phyloP scores from a whole-genome alignment of 805 yeast genomes.

The Barnettozyma sucrosica region DNA sequence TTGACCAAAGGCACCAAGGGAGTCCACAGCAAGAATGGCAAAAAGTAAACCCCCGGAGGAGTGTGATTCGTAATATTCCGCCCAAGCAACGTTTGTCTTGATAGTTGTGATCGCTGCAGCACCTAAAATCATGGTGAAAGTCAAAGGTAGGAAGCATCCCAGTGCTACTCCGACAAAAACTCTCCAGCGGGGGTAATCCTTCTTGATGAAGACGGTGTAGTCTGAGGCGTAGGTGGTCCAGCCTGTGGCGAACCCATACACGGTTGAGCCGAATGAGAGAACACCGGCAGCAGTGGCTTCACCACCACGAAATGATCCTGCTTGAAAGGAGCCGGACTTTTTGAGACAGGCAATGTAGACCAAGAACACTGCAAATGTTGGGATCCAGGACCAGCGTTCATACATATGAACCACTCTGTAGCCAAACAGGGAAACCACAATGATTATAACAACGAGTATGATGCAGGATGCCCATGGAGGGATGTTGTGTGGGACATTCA shows the following conservation, averaged over 20 bases:
- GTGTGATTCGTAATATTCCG: slow-evolving; percentile 42
- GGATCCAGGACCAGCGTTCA: slow-evolving; percentile 86
- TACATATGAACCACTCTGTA: slow-evolving; percentile 73
- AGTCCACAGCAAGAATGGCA: slow-evolving; percentile 68
- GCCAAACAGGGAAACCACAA: slow-evolving; percentile 75
- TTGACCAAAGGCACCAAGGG: slow-evolving; percentile 83
- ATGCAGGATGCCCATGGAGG: slow-evolving; percentile 93
- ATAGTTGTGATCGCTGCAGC: slow-evolving; percentile 79
- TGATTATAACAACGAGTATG: slow-evolving; percentile 59
- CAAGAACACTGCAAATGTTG: slow-evolving; percentile 64
- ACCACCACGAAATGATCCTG: slow-evolving; percentile 49
- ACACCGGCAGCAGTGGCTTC: slow-evolving; percentile 67
- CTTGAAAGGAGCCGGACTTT: slow-evolving; percentile 54
- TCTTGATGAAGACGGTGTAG: slow-evolving; percentile 82
- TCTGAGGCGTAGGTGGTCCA: slow-evolving; percentile 94
- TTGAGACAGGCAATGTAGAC: slow-evolving; percentile 58
- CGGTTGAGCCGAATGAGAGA: slow-evolving; percentile 72
- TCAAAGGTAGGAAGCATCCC: slow-evolving; percentile 63
- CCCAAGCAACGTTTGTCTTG: slow-evolving; percentile 38
- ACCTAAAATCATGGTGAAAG: slow-evolving; percentile 73
- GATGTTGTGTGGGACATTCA: slow-evolving; percentile 49
- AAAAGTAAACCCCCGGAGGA: slow-evolving; percentile 79
- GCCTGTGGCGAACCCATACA: slow-evolving; percentile 87
- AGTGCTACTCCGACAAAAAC: slow-evolving; percentile 56
- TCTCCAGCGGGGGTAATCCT: slow-evolving; percentile 48